phyloP scores from a whole-genome alignment of 2,329 filamentous ascomycete genomes.

The Stylonectria norvegica region DNA sequence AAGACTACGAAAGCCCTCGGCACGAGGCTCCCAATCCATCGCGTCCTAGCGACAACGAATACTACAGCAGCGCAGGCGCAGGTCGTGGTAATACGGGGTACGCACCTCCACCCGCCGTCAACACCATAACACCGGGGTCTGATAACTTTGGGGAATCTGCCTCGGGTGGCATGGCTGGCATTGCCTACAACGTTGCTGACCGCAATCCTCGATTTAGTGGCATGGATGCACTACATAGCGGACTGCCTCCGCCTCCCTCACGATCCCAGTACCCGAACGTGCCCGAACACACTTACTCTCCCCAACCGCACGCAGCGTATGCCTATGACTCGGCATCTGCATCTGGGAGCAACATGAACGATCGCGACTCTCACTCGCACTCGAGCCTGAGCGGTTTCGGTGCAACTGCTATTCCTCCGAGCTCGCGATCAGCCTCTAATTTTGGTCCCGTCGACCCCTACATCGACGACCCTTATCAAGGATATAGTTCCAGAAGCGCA shows the following conservation, averaged over 20 bases:
- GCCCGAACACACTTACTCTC: slow-evolving; percentile 17
- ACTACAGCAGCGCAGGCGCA: slow-evolving; percentile 16
- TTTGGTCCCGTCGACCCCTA: slow-evolving; percentile 44
- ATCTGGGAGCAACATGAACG: slow-evolving; percentile 7
- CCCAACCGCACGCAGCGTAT: slow-evolving; percentile 18
- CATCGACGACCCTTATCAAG: slow-evolving; percentile 64
- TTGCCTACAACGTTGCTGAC: slow-evolving; percentile 64
- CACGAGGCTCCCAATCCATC: slow-evolving; percentile 10
- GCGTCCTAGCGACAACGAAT: slow-evolving; percentile 19
- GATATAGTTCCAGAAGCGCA: slow-evolving; percentile 46
- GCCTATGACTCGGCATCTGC: slow-evolving; percentile 21
- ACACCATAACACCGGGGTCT: slow-evolving; percentile 56
- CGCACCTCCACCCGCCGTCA: slow-evolving; percentile 16
- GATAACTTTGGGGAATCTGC: slow-evolving; percentile 65
- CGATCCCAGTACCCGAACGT: slow-evolving; percentile 26
- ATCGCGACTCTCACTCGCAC: slow-evolving; percentile 29
- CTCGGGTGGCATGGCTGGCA: slow-evolving; percentile 63
- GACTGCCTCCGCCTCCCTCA: slow-evolving; percentile 37
- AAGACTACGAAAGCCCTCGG: slow-evolving; percentile 20
- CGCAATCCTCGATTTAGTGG: slow-evolving; percentile 63
- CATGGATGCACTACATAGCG: slow-evolving; percentile 54
- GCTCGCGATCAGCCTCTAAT: slow-evolving; percentile 34
- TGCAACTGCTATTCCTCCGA: slow-evolving; percentile 36
- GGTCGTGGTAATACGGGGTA: slow-evolving; percentile 26
- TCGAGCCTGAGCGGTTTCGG: slow-evolving; percentile 34